Percentiles rank a stretch among this genome's conserved stretches.
phyloP scores from a whole-genome alignment of 441 rosid species.

The Eruca vesicaria region DNA sequence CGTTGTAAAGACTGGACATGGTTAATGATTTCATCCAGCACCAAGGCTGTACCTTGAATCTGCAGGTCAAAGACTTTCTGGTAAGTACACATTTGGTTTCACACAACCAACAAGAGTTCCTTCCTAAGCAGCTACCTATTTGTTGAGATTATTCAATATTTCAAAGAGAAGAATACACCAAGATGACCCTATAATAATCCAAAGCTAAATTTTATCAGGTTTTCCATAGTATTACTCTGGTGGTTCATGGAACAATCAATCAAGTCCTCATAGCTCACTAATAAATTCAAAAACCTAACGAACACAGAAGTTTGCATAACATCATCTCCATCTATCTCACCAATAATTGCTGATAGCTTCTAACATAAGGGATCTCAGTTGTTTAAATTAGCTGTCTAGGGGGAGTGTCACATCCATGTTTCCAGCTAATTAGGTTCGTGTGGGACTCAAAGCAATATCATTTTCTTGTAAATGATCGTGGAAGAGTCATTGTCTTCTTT shows the following conservation, averaged over 20 bases:
- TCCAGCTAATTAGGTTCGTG: conserved; percentile 42
- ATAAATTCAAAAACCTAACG: neutral
- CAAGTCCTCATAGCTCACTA: conserved; percentile 28
- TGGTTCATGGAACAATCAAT: conserved; percentile 30
- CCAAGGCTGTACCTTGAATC: conserved; percentile 90
- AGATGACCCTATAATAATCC: neutral
- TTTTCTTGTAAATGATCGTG: conserved; percentile 26
- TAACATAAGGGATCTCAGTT: neutral
- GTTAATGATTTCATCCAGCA: conserved; percentile 85
- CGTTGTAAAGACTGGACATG: conserved; percentile 83
- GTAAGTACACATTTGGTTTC: neutral
- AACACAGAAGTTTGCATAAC: conserved; percentile 19
- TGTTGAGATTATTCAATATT: neutral
- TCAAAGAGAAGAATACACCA: conserved; percentile 3
- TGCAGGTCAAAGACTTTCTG: conserved; percentile 42
- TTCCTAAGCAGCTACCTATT: neutral
- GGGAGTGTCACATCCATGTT: conserved; percentile 40
- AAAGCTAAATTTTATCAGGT: conserved; percentile 6
- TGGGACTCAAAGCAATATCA: conserved; percentile 39
- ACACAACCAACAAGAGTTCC: neutral
- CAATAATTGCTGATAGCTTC: conserved; percentile 33
- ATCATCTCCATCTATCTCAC: conserved; percentile 28
- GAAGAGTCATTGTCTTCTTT: conserved; percentile 34
- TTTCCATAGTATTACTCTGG: conserved; percentile 9
- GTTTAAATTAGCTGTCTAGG: conserved; percentile 28